These are phyloP conservation scores for Phoma sp. DNA, from an alignment of 2,329 filamentous ascomycete genomes.

Conservation along the genomic window DNA sequence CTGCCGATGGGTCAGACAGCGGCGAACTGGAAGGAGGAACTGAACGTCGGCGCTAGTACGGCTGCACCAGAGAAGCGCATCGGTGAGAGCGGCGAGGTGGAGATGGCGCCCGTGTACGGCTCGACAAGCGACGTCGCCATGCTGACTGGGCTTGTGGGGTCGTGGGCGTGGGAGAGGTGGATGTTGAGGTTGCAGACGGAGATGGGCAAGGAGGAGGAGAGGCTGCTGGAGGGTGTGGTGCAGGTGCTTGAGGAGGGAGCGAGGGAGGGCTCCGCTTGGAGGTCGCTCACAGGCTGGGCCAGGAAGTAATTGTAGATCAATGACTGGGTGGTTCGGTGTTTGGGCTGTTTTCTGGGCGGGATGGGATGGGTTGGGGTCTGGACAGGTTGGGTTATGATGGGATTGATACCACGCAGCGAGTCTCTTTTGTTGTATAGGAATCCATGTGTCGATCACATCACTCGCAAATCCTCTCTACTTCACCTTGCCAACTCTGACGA, in stretches of 20 bases:
- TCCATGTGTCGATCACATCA: constrained; percentile 22
- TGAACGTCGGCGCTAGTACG: constrained; percentile 42
- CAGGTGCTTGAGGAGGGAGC: constrained; percentile 66
- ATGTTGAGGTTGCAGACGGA: constrained; percentile 86
- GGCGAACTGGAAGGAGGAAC: constrained; percentile 46
- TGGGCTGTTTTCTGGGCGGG: constrained; percentile 4
- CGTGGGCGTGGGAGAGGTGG: constrained; percentile 97
- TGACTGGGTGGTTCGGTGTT: constrained; percentile 32
- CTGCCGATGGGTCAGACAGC: constrained; percentile 74
- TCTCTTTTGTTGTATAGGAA: constrained; percentile 33
- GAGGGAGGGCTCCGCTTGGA: constrained; percentile 64
- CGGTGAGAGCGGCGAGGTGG: constrained; percentile 41
- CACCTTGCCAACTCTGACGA: too few species aligned
- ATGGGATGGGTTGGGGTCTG: not conserved
- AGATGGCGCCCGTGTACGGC: constrained; percentile 39
- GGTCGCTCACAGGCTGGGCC: constrained; percentile 61
- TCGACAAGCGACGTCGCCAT: constrained; percentile 71
- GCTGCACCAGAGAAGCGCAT: constrained; percentile 46
- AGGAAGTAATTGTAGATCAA: constrained; percentile 40
- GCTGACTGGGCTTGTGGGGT: constrained; percentile 80
- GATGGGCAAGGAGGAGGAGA: constrained; percentile 69
- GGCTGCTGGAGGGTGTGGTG: constrained; percentile 61
- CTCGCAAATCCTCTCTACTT: too few species aligned
- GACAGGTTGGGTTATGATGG: constrained; percentile 10
- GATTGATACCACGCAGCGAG: constrained; percentile 40